Conservation (phyloP, 768 basidiomycete genomes). For the Leccinum boreale region DNA sequence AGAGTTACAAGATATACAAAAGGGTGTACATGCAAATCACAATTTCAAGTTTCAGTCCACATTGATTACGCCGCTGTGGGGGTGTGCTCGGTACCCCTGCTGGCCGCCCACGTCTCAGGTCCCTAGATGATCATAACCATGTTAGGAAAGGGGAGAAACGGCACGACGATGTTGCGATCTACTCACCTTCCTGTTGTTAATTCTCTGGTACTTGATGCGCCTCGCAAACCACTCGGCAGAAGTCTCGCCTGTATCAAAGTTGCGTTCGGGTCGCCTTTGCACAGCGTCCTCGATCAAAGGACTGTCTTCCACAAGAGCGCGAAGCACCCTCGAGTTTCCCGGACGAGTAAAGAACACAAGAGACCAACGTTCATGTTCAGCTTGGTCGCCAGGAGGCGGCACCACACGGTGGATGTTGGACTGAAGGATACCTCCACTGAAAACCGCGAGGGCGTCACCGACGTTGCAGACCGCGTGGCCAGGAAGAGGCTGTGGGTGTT, state of each 20-base stretch:
- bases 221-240: constrained; percentile 41
- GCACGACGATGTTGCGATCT: background rate
- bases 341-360: constrained; percentile 69
- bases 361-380: constrained; percentile 55
- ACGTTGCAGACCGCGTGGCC: constrained; percentile 59
- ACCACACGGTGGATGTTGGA: constrained; percentile 66
- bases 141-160: background rate
- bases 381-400: constrained; percentile 58
- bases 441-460: constrained; percentile 58
- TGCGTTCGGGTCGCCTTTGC: constrained; percentile 34
- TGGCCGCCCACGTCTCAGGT: constrained; percentile 30
- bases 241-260: constrained; percentile 35
- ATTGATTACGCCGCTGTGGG: constrained; percentile 14
- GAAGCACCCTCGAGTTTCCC: constrained; percentile 48
- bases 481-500: constrained; percentile 39
- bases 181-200: constrained; percentile 41
- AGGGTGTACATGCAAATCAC: background rate
- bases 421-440: constrained; percentile 61
- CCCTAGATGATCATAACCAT: constrained; percentile 14
- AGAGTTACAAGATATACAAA: background rate
- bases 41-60: background rate
- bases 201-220: constrained; percentile 38
- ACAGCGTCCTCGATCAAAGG: constrained; percentile 44
- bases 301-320: constrained; percentile 51
- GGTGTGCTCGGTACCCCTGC: constrained; percentile 30